A percentile compares a stretch with the other conserved stretches of the same genome.
phyloP scores from a whole-genome alignment of 2,329 filamentous ascomycete species.

The Chaetothyriales sp. region DNA sequence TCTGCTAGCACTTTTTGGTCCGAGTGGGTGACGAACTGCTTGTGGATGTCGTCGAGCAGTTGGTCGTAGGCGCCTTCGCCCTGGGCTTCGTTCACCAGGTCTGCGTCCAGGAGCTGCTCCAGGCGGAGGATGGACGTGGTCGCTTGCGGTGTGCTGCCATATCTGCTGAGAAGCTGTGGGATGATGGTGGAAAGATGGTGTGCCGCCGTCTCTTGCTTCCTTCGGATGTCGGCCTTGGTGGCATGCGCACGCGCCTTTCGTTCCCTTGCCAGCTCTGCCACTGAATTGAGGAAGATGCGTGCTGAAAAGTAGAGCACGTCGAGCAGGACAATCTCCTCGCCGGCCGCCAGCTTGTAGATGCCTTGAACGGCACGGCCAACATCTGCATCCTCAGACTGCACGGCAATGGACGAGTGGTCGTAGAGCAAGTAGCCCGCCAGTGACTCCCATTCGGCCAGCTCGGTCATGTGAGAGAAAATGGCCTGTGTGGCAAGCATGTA shows the following conservation, averaged over 20 bases:
- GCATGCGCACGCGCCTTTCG: constrained; percentile 45
- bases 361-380: constrained; percentile 52
- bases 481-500: constrained; percentile 76
- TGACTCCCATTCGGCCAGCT: constrained; percentile 75
- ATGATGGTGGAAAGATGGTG: constrained; percentile 65
- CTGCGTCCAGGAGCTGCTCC: constrained; percentile 73
- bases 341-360: constrained; percentile 57
- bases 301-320: constrained; percentile 77
- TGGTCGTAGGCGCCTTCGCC: constrained; percentile 67
- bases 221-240: constrained; percentile 46
- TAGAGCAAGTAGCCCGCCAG: constrained; percentile 82
- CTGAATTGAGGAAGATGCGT: constrained; percentile 54
- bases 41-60: constrained; percentile 79
- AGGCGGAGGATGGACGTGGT: constrained; percentile 74
- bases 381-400: constrained; percentile 41
- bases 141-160: constrained; percentile 74
- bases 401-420: constrained; percentile 61
- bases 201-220: constrained; percentile 65
- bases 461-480: constrained; percentile 67
- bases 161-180: constrained; percentile 80
- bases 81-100: constrained; percentile 75
- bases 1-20: constrained; percentile 75
- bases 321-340: constrained; percentile 72
- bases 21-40: constrained; percentile 86
- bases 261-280: constrained; percentile 47